Base-by-base conservation (phyloP, 1,139 yeast genomes). In the Debaryomyces coudertii region DNA sequence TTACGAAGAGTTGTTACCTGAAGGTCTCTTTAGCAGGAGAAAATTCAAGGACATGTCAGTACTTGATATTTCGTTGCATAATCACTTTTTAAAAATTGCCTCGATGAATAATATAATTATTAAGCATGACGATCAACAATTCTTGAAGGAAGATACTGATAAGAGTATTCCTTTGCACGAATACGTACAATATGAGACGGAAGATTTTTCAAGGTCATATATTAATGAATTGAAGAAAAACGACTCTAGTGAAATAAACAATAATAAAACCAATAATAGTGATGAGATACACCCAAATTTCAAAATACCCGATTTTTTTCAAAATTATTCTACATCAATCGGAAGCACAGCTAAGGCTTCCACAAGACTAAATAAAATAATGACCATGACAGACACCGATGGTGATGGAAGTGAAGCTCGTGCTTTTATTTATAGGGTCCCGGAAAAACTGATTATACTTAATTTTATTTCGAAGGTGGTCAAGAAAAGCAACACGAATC, bases 121-220 rank as follows among this genome's bases (percentile, higher is more conserved):
- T 28, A 83, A 86, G 54, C 75, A 84, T 54, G 86, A 90, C 2
- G 82, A 85, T 53, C 82, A 89, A 48, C 93, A 88, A 39, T 77
- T 54, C 46, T 78, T 51, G 24, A 61, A 60, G 39, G 23, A 40
- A 5, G 37, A 40, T 22, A 58, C 55, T 20, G 47, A 47, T 27
- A 55, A 51, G 20, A 60, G 51, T 25, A 43, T 49, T 11, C 60
- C 67, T 3, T 61, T 60, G 55, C 72, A 55, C 40, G 73, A 68
- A n/a, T 71, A 68, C 50, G 45, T 63, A 29, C 65, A 58, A 42
- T 65, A 55, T 46, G 72, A 71, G 47, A 52, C 53, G 1, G 63
- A 60, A 16, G 62, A 60, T 38, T 66, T 63, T 47, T 47, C 57
- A 44, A 41, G 56, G 53, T 38, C 41, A 42, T 36, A 53, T 42